Conservation (phyloP, 495 filamentous ascomycete genomes). For the Podospora comata region DNA sequence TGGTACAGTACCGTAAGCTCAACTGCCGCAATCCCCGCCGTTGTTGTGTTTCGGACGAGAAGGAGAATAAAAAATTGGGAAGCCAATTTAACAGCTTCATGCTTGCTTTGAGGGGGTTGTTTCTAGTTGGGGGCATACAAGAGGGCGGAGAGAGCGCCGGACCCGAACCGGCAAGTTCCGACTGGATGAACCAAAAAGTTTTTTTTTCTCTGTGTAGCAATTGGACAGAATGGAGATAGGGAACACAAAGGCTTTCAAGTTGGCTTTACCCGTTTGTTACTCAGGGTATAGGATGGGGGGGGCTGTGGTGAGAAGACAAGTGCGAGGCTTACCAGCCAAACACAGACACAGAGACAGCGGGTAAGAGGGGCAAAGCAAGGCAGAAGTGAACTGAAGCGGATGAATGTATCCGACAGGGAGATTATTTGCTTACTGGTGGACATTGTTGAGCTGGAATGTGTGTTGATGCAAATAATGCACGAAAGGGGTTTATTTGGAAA, state of each 20-base stretch:
- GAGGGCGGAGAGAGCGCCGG: not conserved
- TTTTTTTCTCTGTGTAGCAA: not conserved
- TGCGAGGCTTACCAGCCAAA: not conserved
- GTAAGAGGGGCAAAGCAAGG: not conserved
- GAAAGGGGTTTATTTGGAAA: not conserved
- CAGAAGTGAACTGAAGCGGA: not conserved
- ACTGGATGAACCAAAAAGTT: not conserved
- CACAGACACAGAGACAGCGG: not conserved
- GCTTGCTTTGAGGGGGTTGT: not conserved
- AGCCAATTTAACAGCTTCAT: not conserved
- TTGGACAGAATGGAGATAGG: not conserved
- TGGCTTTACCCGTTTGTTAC: not conserved
- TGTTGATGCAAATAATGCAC: not conserved
- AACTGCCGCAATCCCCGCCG: not conserved
- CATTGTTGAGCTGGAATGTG: slow-evolving; percentile 1
- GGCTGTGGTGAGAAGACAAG: slow-evolving; percentile 1
- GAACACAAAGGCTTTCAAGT: not conserved
- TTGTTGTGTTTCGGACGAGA: not conserved
- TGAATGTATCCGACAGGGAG: not conserved
- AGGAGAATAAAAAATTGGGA: not conserved
- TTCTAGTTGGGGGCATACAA: not conserved
- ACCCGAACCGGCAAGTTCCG: not conserved
- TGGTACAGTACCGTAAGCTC: not conserved
- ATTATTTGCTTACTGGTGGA: slow-evolving; percentile 1
- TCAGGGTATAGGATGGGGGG: not conserved